phyloP scores from a whole-genome alignment of 83 land plant species.

The Isoetes engelmannii region DNA sequence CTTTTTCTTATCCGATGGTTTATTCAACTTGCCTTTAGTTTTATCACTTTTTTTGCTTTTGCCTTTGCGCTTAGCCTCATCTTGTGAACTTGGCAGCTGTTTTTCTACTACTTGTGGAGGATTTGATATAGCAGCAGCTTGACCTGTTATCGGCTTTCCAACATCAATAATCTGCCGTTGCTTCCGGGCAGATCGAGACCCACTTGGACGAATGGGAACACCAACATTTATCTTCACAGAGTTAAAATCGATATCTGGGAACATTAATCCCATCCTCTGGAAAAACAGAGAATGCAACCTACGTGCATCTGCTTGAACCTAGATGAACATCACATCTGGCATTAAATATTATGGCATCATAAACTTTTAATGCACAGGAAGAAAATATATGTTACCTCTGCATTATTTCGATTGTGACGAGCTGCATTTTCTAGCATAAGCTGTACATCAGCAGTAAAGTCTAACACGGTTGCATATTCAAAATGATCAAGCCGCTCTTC shows the following conservation, averaged over 20 bases:
- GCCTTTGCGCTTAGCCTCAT: background rate
- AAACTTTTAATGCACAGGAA: background rate
- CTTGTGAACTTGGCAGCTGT: background rate
- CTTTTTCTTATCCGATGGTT: slow-evolving; percentile 12
- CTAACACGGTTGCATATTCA: slow-evolving; percentile 63
- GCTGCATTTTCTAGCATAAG: slow-evolving; percentile 64
- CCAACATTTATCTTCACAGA: slow-evolving; percentile 43
- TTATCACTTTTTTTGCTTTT: background rate
- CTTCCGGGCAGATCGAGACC: slow-evolving; percentile 1
- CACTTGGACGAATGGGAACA: slow-evolving; percentile 15
- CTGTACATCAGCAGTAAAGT: slow-evolving; percentile 86
- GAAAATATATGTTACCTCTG: slow-evolving; percentile 45
- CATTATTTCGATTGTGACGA: slow-evolving; percentile 43
- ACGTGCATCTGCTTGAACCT: slow-evolving; percentile 81
- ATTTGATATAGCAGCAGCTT: background rate
- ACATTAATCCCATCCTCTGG: slow-evolving; percentile 68
- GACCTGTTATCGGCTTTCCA: background rate
- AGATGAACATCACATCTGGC: slow-evolving; percentile 8
- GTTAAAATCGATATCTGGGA: slow-evolving; percentile 86
- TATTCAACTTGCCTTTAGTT: slow-evolving; percentile 5
- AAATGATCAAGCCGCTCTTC: slow-evolving; percentile 68
- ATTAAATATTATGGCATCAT: background rate
- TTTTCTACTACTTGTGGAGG: background rate
- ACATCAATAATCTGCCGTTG: background rate
- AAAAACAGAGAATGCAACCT: slow-evolving; percentile 76